Conservation (phyloP, 2,329 filamentous ascomycete species). For the Scortechinia acanthostroma region DNA sequence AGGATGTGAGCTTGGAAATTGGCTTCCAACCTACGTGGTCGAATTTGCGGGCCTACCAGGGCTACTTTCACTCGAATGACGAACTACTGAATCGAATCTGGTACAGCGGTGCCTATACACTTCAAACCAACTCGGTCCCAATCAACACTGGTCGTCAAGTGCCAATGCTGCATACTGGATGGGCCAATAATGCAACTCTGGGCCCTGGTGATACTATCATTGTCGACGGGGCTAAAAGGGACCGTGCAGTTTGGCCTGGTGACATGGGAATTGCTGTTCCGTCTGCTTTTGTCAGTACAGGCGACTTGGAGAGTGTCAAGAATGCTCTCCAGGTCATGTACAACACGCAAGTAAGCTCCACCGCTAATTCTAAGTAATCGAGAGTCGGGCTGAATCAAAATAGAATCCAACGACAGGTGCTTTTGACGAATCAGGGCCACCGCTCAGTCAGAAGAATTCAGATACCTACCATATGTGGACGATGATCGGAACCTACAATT, state of each 20-base stretch:
- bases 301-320: conserved; percentile 31
- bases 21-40: conserved; percentile 31
- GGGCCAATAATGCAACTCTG: conserved; percentile 15
- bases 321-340: conserved; percentile 33
- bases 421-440: conserved; percentile 37
- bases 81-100: conserved; percentile 42
- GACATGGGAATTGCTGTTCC: conserved; percentile 46
- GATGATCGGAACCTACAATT: conserved; percentile 50
- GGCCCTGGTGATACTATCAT: conserved; percentile 19
- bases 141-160: conserved; percentile 6
- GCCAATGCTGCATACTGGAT: conserved; percentile 13
- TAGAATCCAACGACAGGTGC: conserved; percentile 10
- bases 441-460: conserved; percentile 22
- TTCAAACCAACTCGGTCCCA: conserved; percentile 20
- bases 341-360: conserved; percentile 14
- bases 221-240: conserved; percentile 41
- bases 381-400: conserved; percentile 3
- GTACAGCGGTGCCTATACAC: conserved; percentile 39
- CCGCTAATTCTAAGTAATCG: too few species aligned
- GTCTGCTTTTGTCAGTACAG: conserved; percentile 39
- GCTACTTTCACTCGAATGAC: conserved; percentile 41
- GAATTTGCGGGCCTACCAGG: conserved; percentile 39
- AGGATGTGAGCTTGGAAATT: conserved; percentile 21
- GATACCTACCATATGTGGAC: conserved; percentile 53
- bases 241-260: conserved; percentile 47